phyloP scores from a whole-genome alignment of 2,329 filamentous ascomycete genomes.

The Aspergillus proliferans region DNA sequence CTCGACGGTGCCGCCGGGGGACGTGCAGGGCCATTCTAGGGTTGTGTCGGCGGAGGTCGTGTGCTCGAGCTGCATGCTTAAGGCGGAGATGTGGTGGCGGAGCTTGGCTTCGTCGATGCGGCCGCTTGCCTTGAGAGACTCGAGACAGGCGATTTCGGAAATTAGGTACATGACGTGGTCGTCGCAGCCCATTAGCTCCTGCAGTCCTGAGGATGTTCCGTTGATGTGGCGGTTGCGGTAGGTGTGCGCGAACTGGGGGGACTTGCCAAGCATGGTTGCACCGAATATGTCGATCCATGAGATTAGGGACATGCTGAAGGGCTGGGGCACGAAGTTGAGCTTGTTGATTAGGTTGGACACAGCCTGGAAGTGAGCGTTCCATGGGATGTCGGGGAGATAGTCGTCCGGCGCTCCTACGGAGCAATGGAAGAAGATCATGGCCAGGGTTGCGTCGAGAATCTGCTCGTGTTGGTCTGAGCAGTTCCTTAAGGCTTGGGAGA shows the following conservation, averaged over 20 bases:
- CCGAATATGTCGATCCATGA: slow-evolving; percentile 97
- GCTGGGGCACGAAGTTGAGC: slow-evolving; percentile 62
- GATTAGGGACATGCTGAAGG: slow-evolving; percentile 84
- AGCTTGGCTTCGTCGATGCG: slow-evolving; percentile 73
- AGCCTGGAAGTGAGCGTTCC: slow-evolving; percentile 93
- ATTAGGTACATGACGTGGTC: slow-evolving; percentile 97
- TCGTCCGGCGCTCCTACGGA: slow-evolving; percentile 80
- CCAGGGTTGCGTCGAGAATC: slow-evolving; percentile 85
- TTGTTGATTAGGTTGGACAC: slow-evolving; percentile 77
- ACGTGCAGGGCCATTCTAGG: slow-evolving; percentile 51
- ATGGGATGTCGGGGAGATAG: slow-evolving; percentile 82
- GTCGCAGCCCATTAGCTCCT: slow-evolving; percentile 93
- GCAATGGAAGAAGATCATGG: slow-evolving; percentile 94
- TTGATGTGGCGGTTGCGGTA: slow-evolving; percentile 84
- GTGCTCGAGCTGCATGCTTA: slow-evolving; percentile 75
- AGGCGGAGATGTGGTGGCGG: slow-evolving; percentile 78
- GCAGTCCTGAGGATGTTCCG: slow-evolving; percentile 62
- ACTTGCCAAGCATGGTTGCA: slow-evolving; percentile 78
- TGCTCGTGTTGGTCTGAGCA: slow-evolving; percentile 72
- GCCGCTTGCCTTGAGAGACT: slow-evolving; percentile 72
- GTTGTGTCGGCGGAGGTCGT: slow-evolving; percentile 63
- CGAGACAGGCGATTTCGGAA: slow-evolving; percentile 92
- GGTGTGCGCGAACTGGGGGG: slow-evolving; percentile 80
- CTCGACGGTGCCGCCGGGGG: slow-evolving; percentile 61
- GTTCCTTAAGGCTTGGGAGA: slow-evolving; percentile 72